phyloP scores from a whole-genome alignment of 163 green algal species.

The Prototheca wickerhamii region DNA sequence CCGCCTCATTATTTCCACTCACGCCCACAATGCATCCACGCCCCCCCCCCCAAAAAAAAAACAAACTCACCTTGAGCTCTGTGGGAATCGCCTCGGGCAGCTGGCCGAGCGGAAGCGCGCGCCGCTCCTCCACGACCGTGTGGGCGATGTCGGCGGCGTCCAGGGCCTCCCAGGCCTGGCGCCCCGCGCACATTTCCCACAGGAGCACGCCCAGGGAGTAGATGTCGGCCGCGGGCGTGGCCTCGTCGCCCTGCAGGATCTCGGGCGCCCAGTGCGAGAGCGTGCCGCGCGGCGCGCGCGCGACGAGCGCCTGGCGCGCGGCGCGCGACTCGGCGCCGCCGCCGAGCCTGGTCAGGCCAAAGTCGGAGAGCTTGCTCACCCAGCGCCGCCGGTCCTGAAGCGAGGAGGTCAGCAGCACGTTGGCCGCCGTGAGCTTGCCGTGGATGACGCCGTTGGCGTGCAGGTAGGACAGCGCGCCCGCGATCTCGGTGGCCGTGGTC shows the following conservation, averaged over 20 bases:
- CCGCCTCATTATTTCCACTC: neutral
- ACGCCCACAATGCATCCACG: neutral
- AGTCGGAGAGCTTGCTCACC: slow-evolving; percentile 4
- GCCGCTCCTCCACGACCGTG: neutral
- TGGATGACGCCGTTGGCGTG: slow-evolving; percentile 51
- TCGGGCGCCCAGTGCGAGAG: slow-evolving; percentile 50
- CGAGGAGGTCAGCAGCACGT: slow-evolving; percentile 21
- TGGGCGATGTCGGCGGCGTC: neutral
- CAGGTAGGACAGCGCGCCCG: slow-evolving; percentile 42
- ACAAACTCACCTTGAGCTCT: neutral
- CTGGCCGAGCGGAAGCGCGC: neutral
- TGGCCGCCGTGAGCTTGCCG: slow-evolving; percentile 37
- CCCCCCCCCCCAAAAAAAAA: neutral
- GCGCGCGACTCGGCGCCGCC: slow-evolving; percentile 2
- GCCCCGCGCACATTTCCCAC: slow-evolving; percentile 32
- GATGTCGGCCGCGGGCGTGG: slow-evolving; percentile 45
- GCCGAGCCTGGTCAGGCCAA: slow-evolving; percentile 26
- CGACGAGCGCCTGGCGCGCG: too few relatives aligned
- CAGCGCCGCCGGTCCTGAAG: neutral
- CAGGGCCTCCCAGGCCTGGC: slow-evolving; percentile 19
- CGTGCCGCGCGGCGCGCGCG: slow-evolving; percentile 47
- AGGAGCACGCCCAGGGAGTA: slow-evolving; percentile 50
- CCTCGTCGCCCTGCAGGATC: slow-evolving; percentile 34
- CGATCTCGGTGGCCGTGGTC: slow-evolving; percentile 21
- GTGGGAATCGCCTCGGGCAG: neutral